A percentile compares a stretch with the other conserved stretches of the same genome.
phyloP scores from a whole-genome alignment of 495 filamentous ascomycete genomes.

The Bathelium albidoporum region DNA sequence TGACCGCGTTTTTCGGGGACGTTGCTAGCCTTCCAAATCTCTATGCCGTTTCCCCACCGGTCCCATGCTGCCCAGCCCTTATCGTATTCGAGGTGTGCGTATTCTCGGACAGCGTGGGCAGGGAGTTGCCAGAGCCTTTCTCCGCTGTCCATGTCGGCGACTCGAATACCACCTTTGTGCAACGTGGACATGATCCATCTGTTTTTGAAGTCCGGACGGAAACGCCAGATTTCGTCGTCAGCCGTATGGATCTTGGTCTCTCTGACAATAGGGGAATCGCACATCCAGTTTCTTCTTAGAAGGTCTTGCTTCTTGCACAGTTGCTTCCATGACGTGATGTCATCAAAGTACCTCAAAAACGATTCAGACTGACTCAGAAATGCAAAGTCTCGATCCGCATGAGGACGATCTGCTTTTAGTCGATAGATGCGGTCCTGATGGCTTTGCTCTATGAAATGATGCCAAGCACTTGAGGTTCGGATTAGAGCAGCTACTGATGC shows the following conservation, averaged over 20 bases:
- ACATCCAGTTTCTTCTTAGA: constrained; percentile 11
- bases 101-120: constrained; percentile 7
- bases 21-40: constrained; percentile 12
- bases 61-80: constrained; percentile 15
- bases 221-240: constrained; percentile 13
- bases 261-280: constrained; percentile 4
- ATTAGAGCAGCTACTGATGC: constrained; percentile 8
- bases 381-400: constrained; percentile 5
- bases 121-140: constrained; percentile 12
- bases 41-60: constrained; percentile 10
- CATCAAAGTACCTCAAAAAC: constrained; percentile 13
- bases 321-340: constrained; percentile 11
- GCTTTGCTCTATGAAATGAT: constrained; percentile 14
- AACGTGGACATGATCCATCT: constrained; percentile 14
- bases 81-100: constrained; percentile 19
- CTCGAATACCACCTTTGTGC: constrained; percentile 12
- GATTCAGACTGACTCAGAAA: constrained; percentile 5
- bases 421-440: constrained; percentile 18
- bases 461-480: constrained; percentile 9
- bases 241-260: constrained; percentile 7
- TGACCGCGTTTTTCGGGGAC: constrained; percentile 10
- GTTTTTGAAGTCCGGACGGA: constrained; percentile 18
- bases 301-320: constrained; percentile 17
- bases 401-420: constrained; percentile 3
- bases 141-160: constrained; percentile 18